Evolutionary conservation across 1,284 basidiomycete species (phyloP).

Genomic region (Puccinia novopanici): DNA sequence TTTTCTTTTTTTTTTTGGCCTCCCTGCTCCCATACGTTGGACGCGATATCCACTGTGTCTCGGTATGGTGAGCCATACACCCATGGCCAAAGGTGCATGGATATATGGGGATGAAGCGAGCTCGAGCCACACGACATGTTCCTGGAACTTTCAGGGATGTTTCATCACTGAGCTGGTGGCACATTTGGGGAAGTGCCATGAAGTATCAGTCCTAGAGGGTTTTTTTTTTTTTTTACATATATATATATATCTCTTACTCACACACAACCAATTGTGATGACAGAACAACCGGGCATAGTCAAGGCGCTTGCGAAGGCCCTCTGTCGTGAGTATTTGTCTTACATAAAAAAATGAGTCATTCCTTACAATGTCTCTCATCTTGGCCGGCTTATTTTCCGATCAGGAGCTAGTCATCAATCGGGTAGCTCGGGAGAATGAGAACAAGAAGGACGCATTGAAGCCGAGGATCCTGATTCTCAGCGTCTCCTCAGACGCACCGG

Average conservation of each 20-base stretch:
- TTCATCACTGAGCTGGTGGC: too few relatives aligned
- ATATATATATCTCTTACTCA: neutral
- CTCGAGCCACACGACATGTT: too few relatives aligned
- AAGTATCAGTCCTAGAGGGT: too few relatives aligned
- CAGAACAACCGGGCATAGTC: conserved; percentile 70
- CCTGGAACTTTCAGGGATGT: too few relatives aligned
- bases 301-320: conserved; percentile 83
- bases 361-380: neutral
- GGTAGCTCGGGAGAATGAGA: conserved; percentile 62
- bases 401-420: conserved; percentile 75
- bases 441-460: conserved; percentile 66
- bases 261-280: conserved; percentile 4
- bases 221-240: neutral
- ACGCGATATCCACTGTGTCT: too few relatives aligned
- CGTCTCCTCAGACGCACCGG: conserved; percentile 81
- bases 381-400: neutral
- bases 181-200: too few relatives aligned
- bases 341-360: neutral
- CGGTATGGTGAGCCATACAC: too few relatives aligned
- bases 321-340: conserved; percentile 65
- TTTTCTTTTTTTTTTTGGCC: too few relatives aligned
- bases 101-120: too few relatives aligned
- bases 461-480: conserved; percentile 87
- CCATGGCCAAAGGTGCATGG: too few relatives aligned
- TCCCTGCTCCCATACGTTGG: too few relatives aligned